Evolutionary conservation across 352 stramenopile species (phyloP), one percentile per base, ranked within the genome.

Genomic region (Pythium plurisporium): DNA sequence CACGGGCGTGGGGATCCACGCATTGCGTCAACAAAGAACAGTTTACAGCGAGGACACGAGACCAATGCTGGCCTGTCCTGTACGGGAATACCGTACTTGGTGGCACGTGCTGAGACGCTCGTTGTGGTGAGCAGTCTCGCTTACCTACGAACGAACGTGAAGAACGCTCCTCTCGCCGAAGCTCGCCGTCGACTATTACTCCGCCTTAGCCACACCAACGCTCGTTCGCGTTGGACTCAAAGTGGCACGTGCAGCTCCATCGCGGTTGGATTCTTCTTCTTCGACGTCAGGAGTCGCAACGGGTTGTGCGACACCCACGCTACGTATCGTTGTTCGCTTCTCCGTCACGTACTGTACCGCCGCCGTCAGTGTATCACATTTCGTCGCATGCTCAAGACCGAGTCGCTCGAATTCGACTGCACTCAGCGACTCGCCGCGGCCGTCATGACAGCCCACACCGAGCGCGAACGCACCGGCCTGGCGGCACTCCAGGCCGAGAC

Each of bases 11-110:
- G 2, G 15, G 37, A 17, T 46, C 34, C 36, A 56, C 37, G 36
- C 49, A 56, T 56, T 56, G 49, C 49, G 49, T 56, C 49, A 56
- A 56, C 49, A 34, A 15, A 23, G 49, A 56, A 37, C 49, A 56
- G 49, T 47, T 56, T 56, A 56, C 49, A 42, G 41, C n/a, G 31
- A 20, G 41, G 25, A 54, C 46, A 54, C 46, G 46, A 54, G 31
- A 54, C 19, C 46, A 43, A 54, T 30, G 20, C 8, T 27, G 19
- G 7, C 38, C 4, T 4, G 22, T 8, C n/a, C 37, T 26, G 10
- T 9, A 44, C 31, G 31, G 31, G 8, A 37, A 8, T 37, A 37
- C 31, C 8, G 31, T 37, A 37, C 31, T n/a, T n/a, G n/a, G 31
- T 44, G 19, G n/a, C n/a, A n/a, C 0, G 23, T n/a, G 41, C 41